Evolutionary conservation across 2,329 filamentous ascomycete genomes (phyloP).

Genomic region (Colletotrichum sidae): DNA sequence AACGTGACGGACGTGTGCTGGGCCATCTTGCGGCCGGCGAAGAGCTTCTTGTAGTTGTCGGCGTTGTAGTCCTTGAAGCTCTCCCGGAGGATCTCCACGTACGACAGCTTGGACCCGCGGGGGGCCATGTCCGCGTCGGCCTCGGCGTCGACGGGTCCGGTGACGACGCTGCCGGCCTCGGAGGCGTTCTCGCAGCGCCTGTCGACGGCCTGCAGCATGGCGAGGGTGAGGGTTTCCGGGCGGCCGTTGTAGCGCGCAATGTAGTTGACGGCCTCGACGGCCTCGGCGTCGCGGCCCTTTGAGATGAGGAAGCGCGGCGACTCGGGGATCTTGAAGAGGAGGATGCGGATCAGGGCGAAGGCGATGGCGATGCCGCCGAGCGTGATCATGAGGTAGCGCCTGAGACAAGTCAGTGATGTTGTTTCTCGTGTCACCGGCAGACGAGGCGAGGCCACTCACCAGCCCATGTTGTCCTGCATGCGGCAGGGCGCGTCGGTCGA

Average conservation of each 20-base stretch:
- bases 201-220: slow-evolving; percentile 46
- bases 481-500: slow-evolving; percentile 49
- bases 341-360: slow-evolving; percentile 57
- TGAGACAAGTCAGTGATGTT: slow-evolving; percentile 28
- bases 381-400: slow-evolving; percentile 57
- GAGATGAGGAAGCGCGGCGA: slow-evolving; percentile 60
- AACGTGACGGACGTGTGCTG: slow-evolving; percentile 51
- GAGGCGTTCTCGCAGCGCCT: slow-evolving; percentile 8
- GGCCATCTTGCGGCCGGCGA: slow-evolving; percentile 46
- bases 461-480: slow-evolving; percentile 59
- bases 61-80: slow-evolving; percentile 35
- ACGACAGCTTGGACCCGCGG: slow-evolving; percentile 32
- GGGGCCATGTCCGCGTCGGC: slow-evolving; percentile 22
- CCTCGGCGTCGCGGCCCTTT: slow-evolving; percentile 57
- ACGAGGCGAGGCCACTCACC: slow-evolving; percentile 41
- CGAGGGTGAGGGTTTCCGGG: slow-evolving; percentile 49
- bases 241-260: slow-evolving; percentile 55
- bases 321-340: slow-evolving; percentile 60
- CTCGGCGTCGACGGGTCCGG: slow-evolving; percentile 5
- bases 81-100: slow-evolving; percentile 43
- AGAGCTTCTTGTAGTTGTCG: slow-evolving; percentile 47
- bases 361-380: slow-evolving; percentile 57
- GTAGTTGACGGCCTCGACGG: slow-evolving; percentile 59
- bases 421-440: neutral
- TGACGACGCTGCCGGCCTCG: slow-evolving; percentile 34